Evolutionary conservation across 306 rosid species (phyloP).

Genomic region (Ceratonia siliqua): DNA sequence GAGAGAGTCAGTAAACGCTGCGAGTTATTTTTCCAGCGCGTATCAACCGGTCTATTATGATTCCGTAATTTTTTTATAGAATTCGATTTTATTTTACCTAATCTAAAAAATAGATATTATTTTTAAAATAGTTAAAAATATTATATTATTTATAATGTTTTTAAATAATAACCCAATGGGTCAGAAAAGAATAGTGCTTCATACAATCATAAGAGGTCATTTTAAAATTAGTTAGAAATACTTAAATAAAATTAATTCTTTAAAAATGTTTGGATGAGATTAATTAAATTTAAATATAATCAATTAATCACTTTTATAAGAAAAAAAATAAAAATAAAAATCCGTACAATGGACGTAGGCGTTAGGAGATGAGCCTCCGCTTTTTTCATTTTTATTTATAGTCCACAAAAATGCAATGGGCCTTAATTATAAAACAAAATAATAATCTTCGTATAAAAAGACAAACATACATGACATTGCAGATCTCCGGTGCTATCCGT

Average conservation of each 20-base stretch:
- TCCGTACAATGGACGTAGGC: not conserved
- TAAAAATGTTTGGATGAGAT: too few species aligned
- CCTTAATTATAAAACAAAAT: not conserved
- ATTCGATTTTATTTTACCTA: not conserved
- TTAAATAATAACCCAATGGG: too few species aligned
- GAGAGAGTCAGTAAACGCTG: not conserved
- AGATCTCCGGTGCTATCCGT: slow-evolving; percentile 56
- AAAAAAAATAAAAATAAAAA: not conserved
- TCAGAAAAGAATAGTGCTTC: too few species aligned
- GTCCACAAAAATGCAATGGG: not conserved
- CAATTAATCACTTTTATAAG: not conserved
- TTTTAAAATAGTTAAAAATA: too few species aligned
- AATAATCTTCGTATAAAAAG: not conserved
- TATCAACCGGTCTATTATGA: not conserved
- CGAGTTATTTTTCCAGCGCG: not conserved
- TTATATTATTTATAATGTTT: too few species aligned
- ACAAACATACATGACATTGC: slow-evolving; percentile 57
- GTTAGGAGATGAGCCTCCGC: not conserved
- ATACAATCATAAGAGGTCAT: too few species aligned
- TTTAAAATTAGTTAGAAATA: too few species aligned
- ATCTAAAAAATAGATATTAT: not conserved
- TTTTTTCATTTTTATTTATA: not conserved
- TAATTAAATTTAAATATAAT: not conserved
- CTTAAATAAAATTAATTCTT: too few species aligned
- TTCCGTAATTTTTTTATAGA: not conserved